Percentiles rank a stretch among this genome's conserved stretches.
These are phyloP conservation scores for Serendipita sp. DNA, from an alignment of 768 basidiomycete genomes.

Conservation along the genomic window DNA sequence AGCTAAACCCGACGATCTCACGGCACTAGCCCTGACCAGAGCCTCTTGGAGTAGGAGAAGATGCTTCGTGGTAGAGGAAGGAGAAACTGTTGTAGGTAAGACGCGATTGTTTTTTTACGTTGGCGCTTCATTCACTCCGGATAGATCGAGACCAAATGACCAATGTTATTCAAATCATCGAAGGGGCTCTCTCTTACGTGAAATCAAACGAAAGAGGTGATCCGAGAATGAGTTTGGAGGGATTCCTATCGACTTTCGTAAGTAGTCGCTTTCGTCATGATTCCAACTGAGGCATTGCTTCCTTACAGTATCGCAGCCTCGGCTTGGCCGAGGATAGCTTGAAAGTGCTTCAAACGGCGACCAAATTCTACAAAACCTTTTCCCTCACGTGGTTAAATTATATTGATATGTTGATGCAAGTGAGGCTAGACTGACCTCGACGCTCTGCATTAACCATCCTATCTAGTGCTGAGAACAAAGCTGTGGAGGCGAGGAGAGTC, in stretches of 20 bases:
- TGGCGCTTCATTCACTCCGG: neutral
- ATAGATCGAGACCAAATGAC: constrained; percentile 4
- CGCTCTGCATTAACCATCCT: constrained; percentile 29
- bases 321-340: constrained; percentile 14
- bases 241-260: neutral
- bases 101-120: constrained; percentile 31
- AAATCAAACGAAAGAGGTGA: constrained; percentile 4
- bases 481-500: constrained; percentile 44
- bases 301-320: constrained; percentile 13
- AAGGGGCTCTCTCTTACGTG: constrained; percentile 28
- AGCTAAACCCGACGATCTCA: constrained; percentile 44
- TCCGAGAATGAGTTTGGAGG: neutral
- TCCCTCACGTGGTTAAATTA: constrained; percentile 64
- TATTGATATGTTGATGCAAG: constrained; percentile 58
- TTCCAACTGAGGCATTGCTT: constrained; percentile 3
- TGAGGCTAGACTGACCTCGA: constrained; percentile 4
- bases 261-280: neutral
- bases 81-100: constrained; percentile 21
- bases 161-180: constrained; percentile 29
- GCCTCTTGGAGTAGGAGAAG: constrained; percentile 31
- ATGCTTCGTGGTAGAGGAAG: constrained; percentile 23
- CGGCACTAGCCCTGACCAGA: constrained; percentile 45
- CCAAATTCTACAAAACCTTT: constrained; percentile 49
- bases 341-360: constrained; percentile 44
- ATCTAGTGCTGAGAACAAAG: constrained; percentile 16